Evolutionary conservation across 2,329 filamentous ascomycete genomes (phyloP), one percentile per base, ranked within the genome.

Genomic region (Venturia asperata): DNA sequence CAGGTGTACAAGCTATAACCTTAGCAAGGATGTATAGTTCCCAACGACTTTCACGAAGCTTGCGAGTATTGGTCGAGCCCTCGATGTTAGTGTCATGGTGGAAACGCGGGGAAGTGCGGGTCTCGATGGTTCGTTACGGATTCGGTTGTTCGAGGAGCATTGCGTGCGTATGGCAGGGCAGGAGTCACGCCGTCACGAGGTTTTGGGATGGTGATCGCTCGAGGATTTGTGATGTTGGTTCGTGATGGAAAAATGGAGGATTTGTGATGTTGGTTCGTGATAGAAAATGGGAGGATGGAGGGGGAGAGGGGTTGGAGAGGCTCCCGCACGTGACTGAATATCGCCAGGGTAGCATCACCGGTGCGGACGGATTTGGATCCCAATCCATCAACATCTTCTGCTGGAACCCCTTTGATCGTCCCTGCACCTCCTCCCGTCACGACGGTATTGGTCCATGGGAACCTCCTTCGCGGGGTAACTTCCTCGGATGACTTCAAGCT

Each of bases 41-140:
- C 52, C 52, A 34, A 58, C 27, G 27, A 17, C 52, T n/a, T n/a
- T 24, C 49, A 34, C 49, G 10, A 55, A 21, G 49, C 3, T 24
- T 3, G 13, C 6, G 49, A 55, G 24, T 5, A 30, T 21, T 39
- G 30, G 52, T 58, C 19, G 30, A 37, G 30, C 27, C 19, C 30
- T 58, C 1, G 30, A n/a, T 37, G 52, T 34, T 56, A 37, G 52
- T 56, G 52, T 56, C 27, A 56, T 56, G 9, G n/a, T 56, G 21
- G 9, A 27, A 56, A 56, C 52, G 52, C 52, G 52, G 52, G 52
- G 52, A 56, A 56, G 52, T 56, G 52, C 52, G 52, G 52, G 13
- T 56, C 13, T 1, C 5, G 17, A n/a, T 56, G 30, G 15, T 49
- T 49, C 45, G 21, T 70, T 9, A 24, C 21, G 49, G 43, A n/a